Evolutionary conservation across 306 rosid genomes (phyloP).

Genomic region (Arachis hypogaea): DNA sequence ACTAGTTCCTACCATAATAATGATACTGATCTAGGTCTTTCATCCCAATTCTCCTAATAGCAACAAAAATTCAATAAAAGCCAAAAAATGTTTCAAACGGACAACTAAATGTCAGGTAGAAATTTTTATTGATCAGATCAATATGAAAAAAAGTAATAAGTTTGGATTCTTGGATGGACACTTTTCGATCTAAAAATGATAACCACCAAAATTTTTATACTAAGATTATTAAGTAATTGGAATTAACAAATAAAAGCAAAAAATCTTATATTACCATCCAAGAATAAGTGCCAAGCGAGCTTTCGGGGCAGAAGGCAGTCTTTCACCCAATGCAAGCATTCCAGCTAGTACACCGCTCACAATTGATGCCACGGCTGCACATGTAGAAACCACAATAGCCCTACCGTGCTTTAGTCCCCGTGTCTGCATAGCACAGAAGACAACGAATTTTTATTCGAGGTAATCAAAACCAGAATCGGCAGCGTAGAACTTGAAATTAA

Average conservation of each 20-base stretch:
- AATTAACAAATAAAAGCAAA: neutral
- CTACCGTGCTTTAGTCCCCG: constrained; percentile 91
- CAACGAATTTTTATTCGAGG: constrained; percentile 12
- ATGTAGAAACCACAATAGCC: constrained; percentile 82
- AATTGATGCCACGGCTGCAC: constrained; percentile 93
- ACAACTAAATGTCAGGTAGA: neutral
- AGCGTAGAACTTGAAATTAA: constrained; percentile 6
- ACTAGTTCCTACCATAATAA: neutral
- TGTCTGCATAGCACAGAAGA: constrained; percentile 55
- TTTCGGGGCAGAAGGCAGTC: constrained; percentile 79
- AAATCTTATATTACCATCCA: constrained; percentile 70
- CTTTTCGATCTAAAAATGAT: no score
- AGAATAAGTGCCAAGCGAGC: constrained; percentile 75
- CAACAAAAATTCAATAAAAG: constrained; percentile 26
- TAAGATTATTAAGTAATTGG: no score
- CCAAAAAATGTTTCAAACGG: neutral
- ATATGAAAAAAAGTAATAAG: constrained; percentile 22
- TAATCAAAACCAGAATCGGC: constrained; percentile 19
- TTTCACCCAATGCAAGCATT: constrained; percentile 90
- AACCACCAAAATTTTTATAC: no score
- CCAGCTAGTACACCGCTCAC: constrained; percentile 88
- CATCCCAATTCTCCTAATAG: constrained; percentile 3
- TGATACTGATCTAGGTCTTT: neutral
- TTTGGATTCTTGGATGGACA: neutral
- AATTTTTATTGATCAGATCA: neutral